Conservation (phyloP, 768 basidiomycete species). For the Termitomyces sp. region DNA sequence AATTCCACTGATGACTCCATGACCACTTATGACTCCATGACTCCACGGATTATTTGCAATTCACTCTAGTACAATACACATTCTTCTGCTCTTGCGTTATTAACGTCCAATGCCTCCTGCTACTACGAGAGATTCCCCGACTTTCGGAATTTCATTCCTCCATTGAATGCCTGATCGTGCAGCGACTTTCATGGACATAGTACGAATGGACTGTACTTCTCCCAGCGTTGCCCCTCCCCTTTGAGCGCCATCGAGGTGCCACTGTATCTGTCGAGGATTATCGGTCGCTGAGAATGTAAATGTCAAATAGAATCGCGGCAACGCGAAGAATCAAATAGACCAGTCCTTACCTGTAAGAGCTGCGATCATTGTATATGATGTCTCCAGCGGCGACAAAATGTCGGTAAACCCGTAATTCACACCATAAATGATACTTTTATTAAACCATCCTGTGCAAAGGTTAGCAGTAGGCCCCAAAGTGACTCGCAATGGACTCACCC, state of each 20-base stretch:
- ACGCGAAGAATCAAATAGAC: not conserved
- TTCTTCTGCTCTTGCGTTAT: not conserved
- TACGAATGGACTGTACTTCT: conserved; percentile 53
- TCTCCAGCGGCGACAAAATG: conserved; percentile 48
- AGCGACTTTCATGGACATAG: conserved; percentile 52
- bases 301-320: not conserved
- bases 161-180: conserved; percentile 46
- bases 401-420: conserved; percentile 49
- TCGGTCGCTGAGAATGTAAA: conserved; percentile 36
- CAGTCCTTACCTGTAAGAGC: conserved; percentile 40
- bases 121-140: conserved; percentile 18
- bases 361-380: conserved; percentile 57
- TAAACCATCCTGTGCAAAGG: conserved; percentile 47
- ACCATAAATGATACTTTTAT: conserved; percentile 54
- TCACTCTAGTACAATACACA: not conserved
- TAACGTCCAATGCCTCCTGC: not conserved
- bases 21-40: too few relatives aligned
- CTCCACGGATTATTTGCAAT: not conserved
- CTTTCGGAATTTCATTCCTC: conserved; percentile 51
- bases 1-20: too few relatives aligned
- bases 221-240: conserved; percentile 53
- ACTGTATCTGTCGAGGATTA: conserved; percentile 57
- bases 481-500: conserved; percentile 34
- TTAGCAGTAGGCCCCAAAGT: not conserved
- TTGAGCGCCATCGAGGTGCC: conserved; percentile 60